Conservation (phyloP, 2,329 filamentous ascomycete genomes). For the Pyrenophora seminiperda region DNA sequence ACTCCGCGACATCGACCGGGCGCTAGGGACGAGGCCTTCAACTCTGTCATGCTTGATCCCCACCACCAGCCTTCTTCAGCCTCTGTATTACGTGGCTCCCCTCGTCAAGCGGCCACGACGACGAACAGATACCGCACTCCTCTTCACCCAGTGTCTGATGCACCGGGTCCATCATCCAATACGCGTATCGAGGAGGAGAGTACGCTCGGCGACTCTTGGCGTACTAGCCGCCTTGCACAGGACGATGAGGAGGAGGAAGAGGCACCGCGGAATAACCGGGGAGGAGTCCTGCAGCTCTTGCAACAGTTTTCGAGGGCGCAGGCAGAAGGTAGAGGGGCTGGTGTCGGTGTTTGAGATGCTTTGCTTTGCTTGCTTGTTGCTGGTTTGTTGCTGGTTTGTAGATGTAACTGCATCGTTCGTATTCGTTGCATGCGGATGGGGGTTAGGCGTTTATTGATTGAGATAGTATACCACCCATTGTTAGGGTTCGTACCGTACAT, state of each 20-base stretch:
- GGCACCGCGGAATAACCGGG: slow-evolving; percentile 50
- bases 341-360: slow-evolving; percentile 36
- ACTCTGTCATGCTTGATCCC: slow-evolving; percentile 74
- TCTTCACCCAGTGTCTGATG: slow-evolving; percentile 30
- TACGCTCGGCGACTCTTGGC: slow-evolving; percentile 66
- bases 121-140: slow-evolving; percentile 49
- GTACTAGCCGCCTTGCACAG: slow-evolving; percentile 49
- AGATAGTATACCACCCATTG: slow-evolving; percentile 8
- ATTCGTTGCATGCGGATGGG: slow-evolving; percentile 9
- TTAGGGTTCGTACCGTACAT: slow-evolving; percentile 5
- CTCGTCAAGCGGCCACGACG: slow-evolving; percentile 57
- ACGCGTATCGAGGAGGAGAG: slow-evolving; percentile 57
- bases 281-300: slow-evolving; percentile 67
- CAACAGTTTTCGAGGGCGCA: slow-evolving; percentile 71
- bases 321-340: slow-evolving; percentile 53
- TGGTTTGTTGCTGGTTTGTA: no score
- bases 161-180: slow-evolving; percentile 12
- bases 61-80: slow-evolving; percentile 71
- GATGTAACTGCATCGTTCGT: no score
- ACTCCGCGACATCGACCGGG: slow-evolving; percentile 28
- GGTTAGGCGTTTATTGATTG: slow-evolving; percentile 3
- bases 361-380: no score
- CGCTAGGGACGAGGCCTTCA: slow-evolving; percentile 63
- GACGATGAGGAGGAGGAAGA: slow-evolving; percentile 58
- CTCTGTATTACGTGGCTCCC: slow-evolving; percentile 51